These are phyloP conservation scores for Echeveria elegans DNA, from an alignment of 164 flowering plant genomes.

Conservation along the genomic window DNA sequence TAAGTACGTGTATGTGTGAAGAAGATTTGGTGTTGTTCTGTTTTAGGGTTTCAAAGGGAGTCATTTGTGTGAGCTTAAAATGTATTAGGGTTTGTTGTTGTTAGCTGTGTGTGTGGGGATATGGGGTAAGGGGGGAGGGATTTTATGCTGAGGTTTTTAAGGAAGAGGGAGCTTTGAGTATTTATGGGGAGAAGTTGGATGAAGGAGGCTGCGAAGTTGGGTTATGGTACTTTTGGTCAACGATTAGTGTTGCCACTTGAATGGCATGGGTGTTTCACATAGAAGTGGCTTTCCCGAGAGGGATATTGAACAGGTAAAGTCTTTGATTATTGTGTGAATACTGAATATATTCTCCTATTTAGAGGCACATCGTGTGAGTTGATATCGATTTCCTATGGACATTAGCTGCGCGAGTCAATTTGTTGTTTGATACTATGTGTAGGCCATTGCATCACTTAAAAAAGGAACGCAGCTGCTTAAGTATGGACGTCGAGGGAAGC, in stretches of 20 bases:
- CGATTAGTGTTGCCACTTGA: constrained; percentile 35
- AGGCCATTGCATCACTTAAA: constrained; percentile 61
- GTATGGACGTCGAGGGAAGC: constrained; percentile 84
- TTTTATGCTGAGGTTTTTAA: constrained; percentile 5
- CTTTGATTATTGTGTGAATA: not conserved
- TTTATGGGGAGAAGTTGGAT: constrained; percentile 1
- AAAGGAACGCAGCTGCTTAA: constrained; percentile 70
- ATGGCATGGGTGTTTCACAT: constrained; percentile 87
- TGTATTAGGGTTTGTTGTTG: not conserved
- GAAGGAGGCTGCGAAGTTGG: constrained; percentile 50
- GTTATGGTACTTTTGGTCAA: constrained; percentile 19
- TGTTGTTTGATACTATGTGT: constrained; percentile 1
- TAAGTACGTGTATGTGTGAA: not conserved
- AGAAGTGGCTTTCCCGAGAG: constrained; percentile 48
- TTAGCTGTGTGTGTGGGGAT: not conserved
- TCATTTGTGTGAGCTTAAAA: not conserved
- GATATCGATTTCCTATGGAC: not conserved
- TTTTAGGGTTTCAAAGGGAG: not conserved
- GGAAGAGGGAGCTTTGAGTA: constrained; percentile 17
- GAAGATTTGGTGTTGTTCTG: not conserved
- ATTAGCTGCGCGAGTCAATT: not conserved
- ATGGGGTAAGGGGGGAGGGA: not conserved
- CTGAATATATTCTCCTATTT: not conserved
- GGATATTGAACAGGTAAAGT: constrained; percentile 77
- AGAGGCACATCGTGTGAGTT: not conserved